Evolutionary conservation across 306 rosid species (phyloP), one percentile per base, ranked within the genome.

Genomic region (Lathyrus aphaca): DNA sequence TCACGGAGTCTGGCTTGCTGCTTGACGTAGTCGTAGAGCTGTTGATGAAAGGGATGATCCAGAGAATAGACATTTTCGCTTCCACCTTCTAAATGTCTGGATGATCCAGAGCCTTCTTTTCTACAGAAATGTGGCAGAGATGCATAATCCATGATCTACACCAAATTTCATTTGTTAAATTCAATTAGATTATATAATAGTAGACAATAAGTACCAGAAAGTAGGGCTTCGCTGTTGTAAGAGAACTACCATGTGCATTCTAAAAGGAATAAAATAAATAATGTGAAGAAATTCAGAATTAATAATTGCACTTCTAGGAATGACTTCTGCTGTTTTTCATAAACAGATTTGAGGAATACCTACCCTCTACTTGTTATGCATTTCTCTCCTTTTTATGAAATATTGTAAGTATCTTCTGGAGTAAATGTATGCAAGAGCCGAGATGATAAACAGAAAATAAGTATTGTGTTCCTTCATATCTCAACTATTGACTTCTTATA

Each of bases 101-200:
- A 94, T 51, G 97, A 84, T 69, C 93, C 86, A 27, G 97, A 87
- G 61, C 95, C 91, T 74, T 85, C 98, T 58, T 25, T 77, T 82
- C 68, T 80, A 80, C 97, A 90, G 88, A 90, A 93, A 80, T 88
- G 96, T 29, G 98, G 98, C 43, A 94, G 94, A 63, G 94, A 85
- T 23, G 75, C 56, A 72, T 86, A 82, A 71, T 94, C 98, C 94
- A 94, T 94, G 80, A 94, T 84, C 98, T 94, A 69, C 86, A 88
- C 71, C 73, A 75, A 75, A 79, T 15, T 25, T 58, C 53, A 58
- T 71, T 46, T 14, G 71, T 82, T 70, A 69, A 58, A 59, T 65
- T 74, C 76, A 67, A 70, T 50, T 64, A 38, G 30, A 63, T 27
- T 30, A 71, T 12, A 53, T 57, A 72, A 23, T 44, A 63, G 44